Base-by-base conservation (phyloP, 2,329 filamentous ascomycete species). In the Cytospora chrysosperma region DNA sequence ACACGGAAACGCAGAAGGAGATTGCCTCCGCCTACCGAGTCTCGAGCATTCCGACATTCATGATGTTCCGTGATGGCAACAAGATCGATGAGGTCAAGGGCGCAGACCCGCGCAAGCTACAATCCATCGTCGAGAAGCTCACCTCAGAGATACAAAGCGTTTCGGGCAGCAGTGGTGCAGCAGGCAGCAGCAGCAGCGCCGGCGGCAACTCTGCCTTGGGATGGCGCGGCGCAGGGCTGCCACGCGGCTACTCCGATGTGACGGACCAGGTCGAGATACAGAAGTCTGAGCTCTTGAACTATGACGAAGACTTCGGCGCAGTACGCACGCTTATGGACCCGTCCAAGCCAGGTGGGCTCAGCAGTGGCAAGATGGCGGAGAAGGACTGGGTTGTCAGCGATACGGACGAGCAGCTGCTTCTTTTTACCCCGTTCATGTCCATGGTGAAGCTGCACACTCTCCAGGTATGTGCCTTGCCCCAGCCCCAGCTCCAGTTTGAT, bases 311-410 rank as follows among this genome's bases (percentile, higher is more conserved):
- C 51, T 86, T 88, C 67, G 93, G 91, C 10, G 81, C 82, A 43
- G 90, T 93, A 62, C 84, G 88, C 69, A 85, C 86, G 10, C 80
- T 98, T 21, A 93, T 98, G 73, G 87, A 88, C n/a, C 68, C 71
- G 5, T 78, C 81, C 63, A 87, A 89, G 75, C 93, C 93, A 7
- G 86, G 82, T 60, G 82, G 82, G 1, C 75, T 93, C 61, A 75
- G 76, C 56, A 86, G 87, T 70, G 83, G 78, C 61, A 87, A 87
- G 72, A 77, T 75, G 21, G 75, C 77, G 12, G 77, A 79, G 37
- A 86, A 85, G 73, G 94, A 99, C 77, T 98, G 91, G 89, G 88
- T 98, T 26, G 92, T 97, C 81, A 97, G 92, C 75, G 94, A 97
- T 73, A 96, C 94, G 40, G 95, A 99, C 73, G 93, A 98, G 78